phyloP scores from a whole-genome alignment of 2,329 filamentous ascomycete species.

The Aspergillus sp. region DNA sequence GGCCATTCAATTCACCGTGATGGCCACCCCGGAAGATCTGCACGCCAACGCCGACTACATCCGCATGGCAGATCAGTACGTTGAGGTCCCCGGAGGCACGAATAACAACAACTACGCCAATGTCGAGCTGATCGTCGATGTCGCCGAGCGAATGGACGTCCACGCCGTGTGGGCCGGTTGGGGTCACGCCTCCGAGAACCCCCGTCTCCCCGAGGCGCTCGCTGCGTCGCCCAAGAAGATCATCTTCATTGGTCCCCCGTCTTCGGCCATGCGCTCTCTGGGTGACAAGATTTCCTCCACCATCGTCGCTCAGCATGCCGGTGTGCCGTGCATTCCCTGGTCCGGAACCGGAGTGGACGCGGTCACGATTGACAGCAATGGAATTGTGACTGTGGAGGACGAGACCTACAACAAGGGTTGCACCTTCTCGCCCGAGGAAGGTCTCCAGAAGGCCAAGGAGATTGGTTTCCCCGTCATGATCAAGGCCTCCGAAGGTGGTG shows the following conservation, averaged over 20 bases:
- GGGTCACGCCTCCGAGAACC: slow-evolving; percentile 98
- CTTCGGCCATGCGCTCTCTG: slow-evolving; percentile 96
- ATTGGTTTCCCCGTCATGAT: slow-evolving; percentile 99
- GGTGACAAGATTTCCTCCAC: slow-evolving; percentile 99
- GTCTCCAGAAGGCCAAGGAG: slow-evolving; percentile 77
- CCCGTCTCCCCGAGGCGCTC: slow-evolving; percentile 91
- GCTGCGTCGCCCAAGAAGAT: slow-evolving; percentile 98
- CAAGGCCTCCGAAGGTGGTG: slow-evolving; percentile 99
- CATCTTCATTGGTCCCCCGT: slow-evolving; percentile 96
- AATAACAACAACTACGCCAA: slow-evolving; percentile 99
- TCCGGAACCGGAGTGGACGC: slow-evolving; percentile 87
- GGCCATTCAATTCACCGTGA: slow-evolving; percentile 98
- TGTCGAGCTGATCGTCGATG: slow-evolving; percentile 97
- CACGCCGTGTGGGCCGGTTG: slow-evolving; percentile 99
- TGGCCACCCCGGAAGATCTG: slow-evolving; percentile 98
- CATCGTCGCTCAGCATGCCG: slow-evolving; percentile 95
- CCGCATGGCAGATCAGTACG: slow-evolving; percentile 98
- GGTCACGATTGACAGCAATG: slow-evolving; percentile 74
- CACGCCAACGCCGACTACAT: slow-evolving; percentile 99
- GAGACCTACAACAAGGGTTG: slow-evolving; percentile 86
- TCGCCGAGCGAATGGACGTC: slow-evolving; percentile 97
- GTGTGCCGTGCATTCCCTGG: slow-evolving; percentile 98
- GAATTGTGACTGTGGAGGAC: slow-evolving; percentile 89
- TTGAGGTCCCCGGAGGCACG: slow-evolving; percentile 96
- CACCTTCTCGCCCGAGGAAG: slow-evolving; percentile 85